phyloP scores from a whole-genome alignment of 2,329 filamentous ascomycete species.

The Trichophaea hybrida region DNA sequence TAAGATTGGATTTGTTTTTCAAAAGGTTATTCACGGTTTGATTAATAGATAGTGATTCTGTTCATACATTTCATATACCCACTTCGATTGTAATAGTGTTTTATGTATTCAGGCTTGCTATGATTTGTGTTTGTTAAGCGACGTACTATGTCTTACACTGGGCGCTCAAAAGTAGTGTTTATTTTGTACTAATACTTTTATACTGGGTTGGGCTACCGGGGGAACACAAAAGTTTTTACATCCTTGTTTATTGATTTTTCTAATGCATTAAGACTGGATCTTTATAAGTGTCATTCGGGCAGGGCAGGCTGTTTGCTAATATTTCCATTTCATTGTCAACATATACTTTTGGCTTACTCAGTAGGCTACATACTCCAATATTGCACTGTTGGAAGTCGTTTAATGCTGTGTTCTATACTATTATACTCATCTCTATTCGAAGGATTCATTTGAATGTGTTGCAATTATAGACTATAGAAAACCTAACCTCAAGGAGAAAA shows the following conservation, averaged over 20 bases:
- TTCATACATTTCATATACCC: background rate
- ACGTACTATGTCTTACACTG: background rate
- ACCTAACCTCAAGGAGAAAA: no score
- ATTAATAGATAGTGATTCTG: background rate
- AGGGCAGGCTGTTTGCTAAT: no score
- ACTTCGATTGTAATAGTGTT: constrained; percentile 3
- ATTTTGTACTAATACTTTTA: background rate
- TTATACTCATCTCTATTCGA: no score
- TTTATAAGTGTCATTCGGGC: background rate
- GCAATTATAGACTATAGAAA: no score
- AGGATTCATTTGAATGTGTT: no score
- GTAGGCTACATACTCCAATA: no score
- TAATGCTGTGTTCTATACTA: no score
- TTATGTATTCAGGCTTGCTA: background rate
- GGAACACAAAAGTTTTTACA: constrained; percentile 3
- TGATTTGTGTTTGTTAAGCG: background rate
- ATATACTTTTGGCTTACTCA: no score
- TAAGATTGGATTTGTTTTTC: background rate
- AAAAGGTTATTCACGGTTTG: background rate
- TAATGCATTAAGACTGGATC: background rate
- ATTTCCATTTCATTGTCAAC: no score
- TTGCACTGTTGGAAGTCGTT: no score
- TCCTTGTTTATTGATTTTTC: background rate
- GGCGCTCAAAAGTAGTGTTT: constrained; percentile 1
- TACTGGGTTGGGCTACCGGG: background rate